Evolutionary conservation across 139 green algal genomes (phyloP), one percentile per base, ranked within the genome.

Genomic region (Volvox africanus): DNA sequence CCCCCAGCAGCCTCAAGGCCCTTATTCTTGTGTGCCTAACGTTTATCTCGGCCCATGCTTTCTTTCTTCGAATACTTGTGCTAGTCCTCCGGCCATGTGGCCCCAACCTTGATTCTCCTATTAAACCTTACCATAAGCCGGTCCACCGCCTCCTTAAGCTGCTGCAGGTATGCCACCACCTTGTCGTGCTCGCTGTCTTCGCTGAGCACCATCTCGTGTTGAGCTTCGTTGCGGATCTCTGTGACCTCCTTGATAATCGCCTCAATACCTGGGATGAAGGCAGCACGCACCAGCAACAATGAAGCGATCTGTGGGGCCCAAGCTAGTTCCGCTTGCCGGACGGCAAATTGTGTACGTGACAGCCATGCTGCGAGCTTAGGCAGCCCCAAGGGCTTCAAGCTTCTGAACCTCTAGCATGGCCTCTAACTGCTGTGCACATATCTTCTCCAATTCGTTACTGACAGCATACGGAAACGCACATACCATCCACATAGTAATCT

Each of bases 151-250:
- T 92, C 82, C 61, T 93, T 84, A 44, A 97, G 93, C 35, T 95
- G 80, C 61, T 81, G 91, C 79, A 97, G 92, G 92, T 94, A 92
- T 28, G 83, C 84, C 19, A 95, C 61, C n/a, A 95, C 93, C 78
- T 92, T 91, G 37, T 95, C 94, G 18, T 82, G 84, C 76, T 96
- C 92, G 44, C 84, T 93, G 11, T 94, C 89, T 69, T 95, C 93
- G 68, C 92, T 89, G 62, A 98, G 94, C 30, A 98, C 93, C 92
- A 97, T 96, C 93, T 98, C 96, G 44, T 97, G 88, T 90, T 96
- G 93, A n/a, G 94, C 95, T 50, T 89, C 80, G 20, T 89, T 89
- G 61, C 95, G 93, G 68, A 98, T 92, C 37, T 94, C 90, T 36
- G 81, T 89, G 32, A 95, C 90, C 78, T 95, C 93, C 82, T 94